Conservation (phyloP, 768 basidiomycete genomes). For the Rhodotorula graminis region DNA sequence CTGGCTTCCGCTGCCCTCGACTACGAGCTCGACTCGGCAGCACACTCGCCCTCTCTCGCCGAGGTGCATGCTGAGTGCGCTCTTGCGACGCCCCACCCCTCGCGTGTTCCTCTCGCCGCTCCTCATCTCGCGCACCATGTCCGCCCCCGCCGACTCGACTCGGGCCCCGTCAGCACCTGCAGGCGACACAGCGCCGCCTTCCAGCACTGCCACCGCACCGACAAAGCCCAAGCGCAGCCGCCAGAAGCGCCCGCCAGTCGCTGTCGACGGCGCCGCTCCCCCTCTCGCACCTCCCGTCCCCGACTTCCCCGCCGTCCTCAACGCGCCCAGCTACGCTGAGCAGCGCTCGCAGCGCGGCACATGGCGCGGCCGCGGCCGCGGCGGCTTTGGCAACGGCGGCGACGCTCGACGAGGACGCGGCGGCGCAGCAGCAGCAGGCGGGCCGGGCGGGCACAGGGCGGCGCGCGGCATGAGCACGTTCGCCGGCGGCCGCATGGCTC, state of each 20-base stretch:
- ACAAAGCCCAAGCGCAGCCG: not conserved
- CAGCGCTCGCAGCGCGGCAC: not conserved
- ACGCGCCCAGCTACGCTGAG: not conserved
- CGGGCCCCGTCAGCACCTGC: conserved; percentile 5
- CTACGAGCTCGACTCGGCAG: too few species aligned
- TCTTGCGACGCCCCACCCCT: not conserved
- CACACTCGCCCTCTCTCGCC: too few species aligned
- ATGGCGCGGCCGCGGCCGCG: not conserved
- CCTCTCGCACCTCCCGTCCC: not conserved
- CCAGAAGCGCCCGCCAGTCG: not conserved
- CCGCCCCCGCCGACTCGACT: conserved; percentile 3
- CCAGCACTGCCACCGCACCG: not conserved
- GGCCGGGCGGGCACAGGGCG: not conserved
- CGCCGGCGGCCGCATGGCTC: not conserved
- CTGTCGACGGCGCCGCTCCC: not conserved
- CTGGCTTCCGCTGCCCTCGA: too few species aligned
- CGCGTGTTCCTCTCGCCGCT: not conserved
- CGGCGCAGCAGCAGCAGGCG: too few species aligned
- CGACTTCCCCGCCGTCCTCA: not conserved
- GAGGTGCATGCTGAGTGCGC: too few species aligned
- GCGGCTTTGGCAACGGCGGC: not conserved
- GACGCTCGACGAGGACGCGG: not conserved
- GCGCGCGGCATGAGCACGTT: not conserved
- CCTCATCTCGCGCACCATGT: not conserved
- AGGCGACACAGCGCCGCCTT: not conserved